Evolutionary conservation across 768 basidiomycete genomes (phyloP).

Genomic region (Gloeopeniophorella convolvens): DNA sequence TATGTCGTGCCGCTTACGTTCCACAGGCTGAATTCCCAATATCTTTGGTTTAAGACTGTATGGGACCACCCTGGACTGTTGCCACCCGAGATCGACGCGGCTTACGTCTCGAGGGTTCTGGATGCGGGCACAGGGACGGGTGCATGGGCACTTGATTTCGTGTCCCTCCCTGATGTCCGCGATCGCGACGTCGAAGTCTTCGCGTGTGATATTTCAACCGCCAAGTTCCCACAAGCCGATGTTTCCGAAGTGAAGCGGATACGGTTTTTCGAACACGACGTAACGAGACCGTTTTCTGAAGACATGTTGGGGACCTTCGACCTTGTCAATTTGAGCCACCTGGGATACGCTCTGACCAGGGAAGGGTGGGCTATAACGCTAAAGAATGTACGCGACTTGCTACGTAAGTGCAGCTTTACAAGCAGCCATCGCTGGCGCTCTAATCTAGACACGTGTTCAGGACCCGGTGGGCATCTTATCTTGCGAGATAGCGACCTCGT

Average conservation of each 20-base stretch:
- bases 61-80: background rate
- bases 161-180: background rate
- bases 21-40: background rate
- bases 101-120: background rate
- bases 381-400: background rate
- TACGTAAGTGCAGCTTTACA: background rate
- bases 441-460: background rate
- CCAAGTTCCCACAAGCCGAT: background rate
- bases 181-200: constrained; percentile 4
- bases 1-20: background rate
- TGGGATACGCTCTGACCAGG: background rate
- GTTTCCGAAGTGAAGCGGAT: background rate
- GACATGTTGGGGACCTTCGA: constrained; percentile 6
- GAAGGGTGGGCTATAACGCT: constrained; percentile 1
- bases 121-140: constrained; percentile 1
- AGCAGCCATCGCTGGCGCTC: background rate
- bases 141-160: constrained; percentile 1
- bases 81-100: background rate
- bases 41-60: background rate
- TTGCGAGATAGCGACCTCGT: background rate
- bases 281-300: background rate
- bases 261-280: background rate
- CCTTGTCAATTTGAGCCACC: background rate
- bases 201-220: constrained; percentile 1
- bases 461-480: constrained; percentile 1